Base-by-base conservation (phyloP, 202 grass and related monocot genomes). In the Dendrocalamus latiflorus region DNA sequence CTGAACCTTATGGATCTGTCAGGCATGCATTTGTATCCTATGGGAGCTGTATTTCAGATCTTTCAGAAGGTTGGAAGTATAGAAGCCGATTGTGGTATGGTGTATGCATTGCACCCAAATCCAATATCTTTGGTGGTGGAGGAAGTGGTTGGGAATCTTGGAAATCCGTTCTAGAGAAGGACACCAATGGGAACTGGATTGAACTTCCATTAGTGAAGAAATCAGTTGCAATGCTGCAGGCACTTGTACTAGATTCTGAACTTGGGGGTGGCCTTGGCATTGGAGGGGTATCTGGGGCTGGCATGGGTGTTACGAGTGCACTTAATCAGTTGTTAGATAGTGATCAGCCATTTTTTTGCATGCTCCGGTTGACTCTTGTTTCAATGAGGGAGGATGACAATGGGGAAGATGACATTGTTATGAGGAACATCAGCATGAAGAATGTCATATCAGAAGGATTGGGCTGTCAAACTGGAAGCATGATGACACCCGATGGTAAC, bases 281-380 rank as follows among this genome's bases (percentile, higher is more conserved):
- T 64, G 92, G 82, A 85, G 89, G 82, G 78, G 87, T 75, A 72
- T 94, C 89, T 90, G 87, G 87, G 47, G 75, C 87, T 76, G 89
- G 87, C 41, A 88, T 80, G 64, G 87, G 87, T 36, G 81, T 89
- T 79, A 94, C 90, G 87, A 53, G 74, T 65, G 74, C 93, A 85
- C 85, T 94, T 69, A 88, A 94, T 81, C 93, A 94, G 85, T 75
- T 94, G 57, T 84, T 94, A 83, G 90, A 94, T 81, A 94, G 93
- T 73, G 93, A 94, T 77, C 93, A 94, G 70, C 89, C 93, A 77
- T 94, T 94, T 82, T 81, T 94, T 64, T 94, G 93, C 69, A 94
- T 94, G 79, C 87, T 94, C 20, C 70, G 93, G 42, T 88, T 92
- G 85, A 88, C 82, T 39, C 93, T 94, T 91, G 83, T 82, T 88